Base-by-base conservation (phyloP, 176 grass and related monocot species). In the Juncus effusus region DNA sequence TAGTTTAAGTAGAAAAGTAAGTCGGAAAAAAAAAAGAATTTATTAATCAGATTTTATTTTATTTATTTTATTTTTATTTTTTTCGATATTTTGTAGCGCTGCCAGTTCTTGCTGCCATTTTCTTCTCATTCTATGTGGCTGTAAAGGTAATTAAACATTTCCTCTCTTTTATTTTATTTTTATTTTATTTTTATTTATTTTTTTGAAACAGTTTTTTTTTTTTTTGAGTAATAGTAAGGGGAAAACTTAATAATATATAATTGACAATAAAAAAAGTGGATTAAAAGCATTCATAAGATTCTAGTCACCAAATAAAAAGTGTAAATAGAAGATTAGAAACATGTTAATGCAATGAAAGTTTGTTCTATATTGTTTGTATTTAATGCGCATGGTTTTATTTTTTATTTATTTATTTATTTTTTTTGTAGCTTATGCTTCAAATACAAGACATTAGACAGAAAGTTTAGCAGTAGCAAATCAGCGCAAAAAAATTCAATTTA, bases 401-500 rank as follows among this genome's bases (percentile, higher is more conserved):
- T 62, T 65, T 1, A 61, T 40, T 74, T 73, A 42, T 3, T 74
- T 11, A 45, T 61, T 5, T 74, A 67, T 58, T 65, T 59, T 40
- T 77, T 73, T 63, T 83, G 66, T 77, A 96, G 92, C 74, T 96
- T 67, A 96, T 96, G 87, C 88, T 91, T 76, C 87, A 96, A 68
- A 80, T 96, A 42, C 70, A 62, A 4, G 84, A 96, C 42, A 76
- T 65, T 13, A 62, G 64, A 16, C 63, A 76, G 76, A 81, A 67
- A 60, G 38, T 58, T 13, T 9, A 72, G 55, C 13, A 10, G 39
- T 52, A 45, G 14, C 16, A 47, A 38, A 3, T 44, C 15, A 42
- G 3, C 6, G 6, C 44, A 9, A 47, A 9, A 9, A 6, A 6
- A 47, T 1, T 47, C 9, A 6, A 47, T 47, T 47, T 47, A 6